Conservation (phyloP, 176 grass and related monocot species). For the Triticum urartu region DNA sequence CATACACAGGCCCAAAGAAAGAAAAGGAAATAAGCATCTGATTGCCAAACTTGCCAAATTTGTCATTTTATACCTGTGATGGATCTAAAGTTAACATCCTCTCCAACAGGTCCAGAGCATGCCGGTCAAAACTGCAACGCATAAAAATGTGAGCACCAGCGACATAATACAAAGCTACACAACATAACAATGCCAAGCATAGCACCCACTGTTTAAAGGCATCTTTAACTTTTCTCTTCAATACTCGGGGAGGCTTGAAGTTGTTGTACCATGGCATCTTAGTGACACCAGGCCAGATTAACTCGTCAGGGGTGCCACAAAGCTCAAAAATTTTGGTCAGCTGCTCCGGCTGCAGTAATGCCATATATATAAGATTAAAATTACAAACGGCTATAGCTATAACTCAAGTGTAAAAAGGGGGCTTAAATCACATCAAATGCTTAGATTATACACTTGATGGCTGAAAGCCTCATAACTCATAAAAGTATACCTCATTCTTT, state of each 20-base stretch:
- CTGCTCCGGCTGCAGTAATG: conserved; percentile 75
- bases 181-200: conserved; percentile 1
- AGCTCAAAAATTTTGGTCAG: conserved; percentile 90
- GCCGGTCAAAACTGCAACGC: conserved; percentile 83
- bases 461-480: background rate
- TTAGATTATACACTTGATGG: background rate
- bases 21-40: background rate
- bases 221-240: conserved; percentile 88
- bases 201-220: conserved; percentile 89
- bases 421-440: background rate
- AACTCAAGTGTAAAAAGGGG: background rate
- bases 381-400: background rate
- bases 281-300: conserved; percentile 92
- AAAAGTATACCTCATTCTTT: conserved; percentile 79
- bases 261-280: conserved; percentile 99
- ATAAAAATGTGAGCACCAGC: background rate
- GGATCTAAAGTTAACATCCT: conserved; percentile 92
- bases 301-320: conserved; percentile 88
- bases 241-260: conserved; percentile 72
- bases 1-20: background rate
- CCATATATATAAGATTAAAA: background rate
- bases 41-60: background rate
- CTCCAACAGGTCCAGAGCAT: conserved; percentile 85
- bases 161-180: background rate
- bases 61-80: conserved; percentile 49